Evolutionary conservation across 164 flowering plant genomes (phyloP), one percentile per base, ranked within the genome.

Genomic region (Echeveria elegans): DNA sequence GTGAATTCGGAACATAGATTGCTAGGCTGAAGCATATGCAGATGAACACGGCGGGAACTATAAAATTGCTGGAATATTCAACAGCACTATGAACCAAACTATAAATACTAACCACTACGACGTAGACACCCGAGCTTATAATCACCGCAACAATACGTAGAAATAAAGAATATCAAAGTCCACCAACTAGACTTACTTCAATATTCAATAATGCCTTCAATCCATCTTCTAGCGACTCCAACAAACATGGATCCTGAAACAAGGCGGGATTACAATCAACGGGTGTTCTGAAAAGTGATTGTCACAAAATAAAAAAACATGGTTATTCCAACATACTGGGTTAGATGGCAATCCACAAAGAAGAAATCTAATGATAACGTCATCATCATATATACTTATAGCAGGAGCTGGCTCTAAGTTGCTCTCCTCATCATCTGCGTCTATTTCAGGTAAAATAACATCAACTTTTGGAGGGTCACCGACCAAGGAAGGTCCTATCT

Each of bases 181-280:
- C 61, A 56, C 18, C 15, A 10, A 28, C 28, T n/a, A 18, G 30
- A 78, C 99, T 81, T 80, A 92, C 99, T 85, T 95, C 99, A 71
- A 89, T 90, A 70, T 75, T 87, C 72, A 95, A 76, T 29, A 95
- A 82, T 45, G 99, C 96, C 75, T 90, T 89, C 30, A 95, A 83
- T 29, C 99, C 99, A 84, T 95, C 97, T 71, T 86, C 97, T 79
- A 95, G 73, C 41, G 94, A 73, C 65, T 82, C 86, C 75, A 95
- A 80, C 69, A 87, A 79, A 68, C 71, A 70, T 11, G 83, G 83
- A 84, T 95, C 99, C 99, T 94, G 80, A 41, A 75, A 74, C 12
- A 14, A 28, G 61, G 61, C 28, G 19, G 59, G 16, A 11, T 28
- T 28, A 28, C 18, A 56, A 56, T 56, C 32, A 9, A 56, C 3